A percentile compares a stretch with the other conserved stretches of the same genome.
Conservation (phyloP, 306 rosid species). For the Begonia peltatifolia region DNA sequence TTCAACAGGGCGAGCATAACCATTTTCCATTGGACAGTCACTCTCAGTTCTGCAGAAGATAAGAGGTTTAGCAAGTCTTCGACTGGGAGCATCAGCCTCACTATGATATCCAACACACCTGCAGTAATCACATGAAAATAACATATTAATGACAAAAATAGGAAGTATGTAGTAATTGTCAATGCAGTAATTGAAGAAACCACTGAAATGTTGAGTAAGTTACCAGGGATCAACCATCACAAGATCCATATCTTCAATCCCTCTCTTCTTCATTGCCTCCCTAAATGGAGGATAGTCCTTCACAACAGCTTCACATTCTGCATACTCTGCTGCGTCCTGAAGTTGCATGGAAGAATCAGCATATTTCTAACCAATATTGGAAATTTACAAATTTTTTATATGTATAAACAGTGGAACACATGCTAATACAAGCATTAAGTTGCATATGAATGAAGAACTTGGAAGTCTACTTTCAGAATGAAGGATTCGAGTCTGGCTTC, state of each 20-base stretch:
- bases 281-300: constrained; percentile 76
- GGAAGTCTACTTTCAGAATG: no score
- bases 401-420: no score
- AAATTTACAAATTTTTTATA: no score
- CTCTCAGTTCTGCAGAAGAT: constrained; percentile 85
- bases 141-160: background rate
- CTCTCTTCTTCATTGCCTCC: constrained; percentile 94
- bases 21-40: constrained; percentile 95
- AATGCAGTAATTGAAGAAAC: background rate
- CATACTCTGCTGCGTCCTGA: constrained; percentile 85
- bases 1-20: constrained; percentile 91
- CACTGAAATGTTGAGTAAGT: constrained; percentile 4
- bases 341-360: background rate
- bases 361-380: no score
- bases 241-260: constrained; percentile 88
- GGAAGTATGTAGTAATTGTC: background rate
- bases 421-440: no score
- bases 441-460: no score
- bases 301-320: constrained; percentile 88
- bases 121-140: constrained; percentile 11
- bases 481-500: no score
- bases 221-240: constrained; percentile 95
- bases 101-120: constrained; percentile 88
- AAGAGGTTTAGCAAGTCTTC: constrained; percentile 82
- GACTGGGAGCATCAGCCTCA: constrained; percentile 70